These are phyloP conservation scores for Pseudozyma sp. DNA, from an alignment of 1,284 basidiomycete genomes.

Conservation along the genomic window DNA sequence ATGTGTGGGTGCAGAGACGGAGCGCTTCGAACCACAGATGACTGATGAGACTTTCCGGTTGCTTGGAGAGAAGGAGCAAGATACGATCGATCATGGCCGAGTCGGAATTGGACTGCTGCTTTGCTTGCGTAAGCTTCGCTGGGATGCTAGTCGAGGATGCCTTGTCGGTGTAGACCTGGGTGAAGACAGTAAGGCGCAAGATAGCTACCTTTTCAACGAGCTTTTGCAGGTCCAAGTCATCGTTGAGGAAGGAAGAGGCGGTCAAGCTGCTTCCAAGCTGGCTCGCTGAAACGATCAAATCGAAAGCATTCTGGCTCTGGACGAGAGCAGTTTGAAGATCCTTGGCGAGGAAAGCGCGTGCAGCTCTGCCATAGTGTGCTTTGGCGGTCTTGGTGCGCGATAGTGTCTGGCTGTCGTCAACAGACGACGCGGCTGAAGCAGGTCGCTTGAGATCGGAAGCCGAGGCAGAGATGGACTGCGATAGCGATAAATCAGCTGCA, in stretches of 20 bases:
- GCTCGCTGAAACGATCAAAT: constrained; percentile 23
- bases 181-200: constrained; percentile 51
- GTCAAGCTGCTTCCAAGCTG: constrained; percentile 43
- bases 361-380: constrained; percentile 37
- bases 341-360: constrained; percentile 55
- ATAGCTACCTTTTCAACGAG: constrained; percentile 40
- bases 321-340: constrained; percentile 44
- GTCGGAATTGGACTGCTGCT: constrained; percentile 16
- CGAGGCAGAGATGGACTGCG: constrained; percentile 44
- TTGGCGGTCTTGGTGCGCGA: constrained; percentile 42
- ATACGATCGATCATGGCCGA: constrained; percentile 24
- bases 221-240: constrained; percentile 28
- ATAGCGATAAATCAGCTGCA: constrained; percentile 27
- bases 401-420: constrained; percentile 31
- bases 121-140: constrained; percentile 24
- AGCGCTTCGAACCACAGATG: constrained; percentile 55
- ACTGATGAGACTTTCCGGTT: constrained; percentile 44
- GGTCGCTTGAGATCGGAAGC: constrained; percentile 46
- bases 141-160: constrained; percentile 11
- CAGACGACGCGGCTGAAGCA: constrained; percentile 26
- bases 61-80: constrained; percentile 29
- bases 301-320: constrained; percentile 40
- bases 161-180: constrained; percentile 45
- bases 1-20: constrained; percentile 33
- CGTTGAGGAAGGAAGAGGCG: constrained; percentile 24